phyloP scores from a whole-genome alignment of 441 rosid species.

The Syzygium syzygioides region DNA sequence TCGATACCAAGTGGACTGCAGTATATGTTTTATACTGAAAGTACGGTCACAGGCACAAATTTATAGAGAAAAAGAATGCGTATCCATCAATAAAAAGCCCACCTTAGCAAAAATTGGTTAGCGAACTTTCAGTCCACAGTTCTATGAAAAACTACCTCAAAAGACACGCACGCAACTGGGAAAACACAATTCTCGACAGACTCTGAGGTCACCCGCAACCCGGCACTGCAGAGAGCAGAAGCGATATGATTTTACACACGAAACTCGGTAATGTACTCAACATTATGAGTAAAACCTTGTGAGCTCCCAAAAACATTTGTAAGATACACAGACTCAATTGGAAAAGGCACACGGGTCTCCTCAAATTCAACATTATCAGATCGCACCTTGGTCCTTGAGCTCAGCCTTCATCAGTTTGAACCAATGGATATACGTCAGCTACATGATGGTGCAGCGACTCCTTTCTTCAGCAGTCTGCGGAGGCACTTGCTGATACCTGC shows the following conservation, averaged over 20 bases:
- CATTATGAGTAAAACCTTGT: background rate
- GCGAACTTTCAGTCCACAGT: background rate
- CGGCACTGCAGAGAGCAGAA: background rate
- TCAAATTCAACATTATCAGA: background rate
- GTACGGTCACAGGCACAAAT: background rate
- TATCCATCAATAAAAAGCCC: background rate
- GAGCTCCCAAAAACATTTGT: background rate
- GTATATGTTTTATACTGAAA: background rate
- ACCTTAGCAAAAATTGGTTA: background rate
- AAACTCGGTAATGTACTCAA: background rate
- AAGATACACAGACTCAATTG: background rate
- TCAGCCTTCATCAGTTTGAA: background rate
- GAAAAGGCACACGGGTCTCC: background rate
- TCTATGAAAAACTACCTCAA: background rate
- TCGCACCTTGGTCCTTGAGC: background rate
- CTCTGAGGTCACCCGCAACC: background rate
- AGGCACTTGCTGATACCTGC: slow-evolving; percentile 67
- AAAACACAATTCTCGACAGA: background rate
- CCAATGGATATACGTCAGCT: background rate
- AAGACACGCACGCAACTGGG: background rate
- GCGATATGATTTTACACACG: background rate
- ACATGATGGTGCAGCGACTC: slow-evolving; percentile 90
- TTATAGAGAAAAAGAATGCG: background rate
- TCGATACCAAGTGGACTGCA: background rate
- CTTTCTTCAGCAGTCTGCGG: slow-evolving; percentile 73